Evolutionary conservation across 2,329 filamentous ascomycete species (phyloP).

Genomic region (Sporothrix euskadiensis): DNA sequence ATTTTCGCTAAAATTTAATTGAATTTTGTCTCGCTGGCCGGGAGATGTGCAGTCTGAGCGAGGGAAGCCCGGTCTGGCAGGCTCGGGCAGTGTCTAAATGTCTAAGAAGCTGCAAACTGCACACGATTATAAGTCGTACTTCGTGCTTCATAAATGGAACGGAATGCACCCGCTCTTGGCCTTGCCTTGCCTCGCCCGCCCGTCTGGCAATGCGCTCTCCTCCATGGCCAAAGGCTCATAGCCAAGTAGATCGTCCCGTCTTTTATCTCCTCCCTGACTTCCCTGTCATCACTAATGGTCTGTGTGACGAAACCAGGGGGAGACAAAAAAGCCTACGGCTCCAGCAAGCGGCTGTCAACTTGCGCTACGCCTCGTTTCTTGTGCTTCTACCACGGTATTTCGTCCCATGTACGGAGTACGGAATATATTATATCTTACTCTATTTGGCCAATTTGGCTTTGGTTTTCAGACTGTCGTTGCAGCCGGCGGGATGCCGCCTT

Average conservation of each 20-base stretch:
- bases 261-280: background rate
- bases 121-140: background rate
- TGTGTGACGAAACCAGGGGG: constrained; percentile 13
- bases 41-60: background rate
- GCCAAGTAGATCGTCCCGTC: constrained; percentile 17
- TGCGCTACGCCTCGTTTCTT: background rate
- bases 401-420: background rate
- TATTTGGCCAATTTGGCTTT: background rate
- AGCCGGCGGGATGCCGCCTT: background rate
- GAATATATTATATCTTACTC: background rate
- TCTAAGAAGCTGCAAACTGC: background rate
- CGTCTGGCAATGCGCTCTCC: background rate
- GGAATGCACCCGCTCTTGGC: background rate
- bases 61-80: background rate
- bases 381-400: background rate
- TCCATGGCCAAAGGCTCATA: background rate
- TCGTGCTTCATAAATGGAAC: background rate
- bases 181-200: background rate
- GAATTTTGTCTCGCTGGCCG: constrained; percentile 11
- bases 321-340: background rate
- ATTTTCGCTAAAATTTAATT: constrained; percentile 2
- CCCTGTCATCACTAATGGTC: constrained; percentile 15
- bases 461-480: background rate
- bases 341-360: constrained; percentile 2
- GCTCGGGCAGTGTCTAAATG: background rate